Evolutionary conservation across 148 eudicot genomes (phyloP), one percentile per base, ranked within the genome.

Genomic region (Salicornia ramosissima): DNA sequence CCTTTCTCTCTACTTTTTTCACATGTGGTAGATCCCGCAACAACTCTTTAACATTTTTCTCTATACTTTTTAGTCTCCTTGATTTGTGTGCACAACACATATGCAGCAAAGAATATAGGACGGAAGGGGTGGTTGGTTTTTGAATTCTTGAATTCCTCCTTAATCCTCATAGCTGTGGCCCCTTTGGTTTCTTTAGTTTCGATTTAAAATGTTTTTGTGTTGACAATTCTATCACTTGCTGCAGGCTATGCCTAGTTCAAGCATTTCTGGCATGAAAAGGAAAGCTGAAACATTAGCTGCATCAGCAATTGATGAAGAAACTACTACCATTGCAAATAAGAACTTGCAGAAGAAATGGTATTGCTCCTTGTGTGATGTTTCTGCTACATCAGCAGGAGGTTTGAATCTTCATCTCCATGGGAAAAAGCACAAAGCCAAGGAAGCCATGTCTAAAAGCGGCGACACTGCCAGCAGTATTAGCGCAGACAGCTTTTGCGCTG

Each of bases 361-460:
- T 69, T 78, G 81, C 71, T 63, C 81, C 46, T 55, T 78, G 30
- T 78, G 81, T 68, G 77, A 49, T 28, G 74, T 78, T 24, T 78
- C 70, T 11, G 46, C 77, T 28, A 78, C 81, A 25, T 78, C 81
- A 19, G 81, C 74, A 49, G 70, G 69, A 50, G 54, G 66, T 74
- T 22, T 73, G 53, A 68, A 73, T 55, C 26, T 14, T 55, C 82
- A 79, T 79, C 42, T 70, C 59, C 75, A 65, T 66, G 82, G 82
- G 34, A 79, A 66, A 61, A 74, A 74, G 75, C 82, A 79, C 75
- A 74, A 71, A 74, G 74, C 82, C 24, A 70, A 65, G 53, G 75
- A 64, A 64, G 71, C 82, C 31, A 70, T 13, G 54, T 65, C 43
- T 33, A 49, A 61, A 47, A 30, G 70, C 55, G 36, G 57, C 26